Evolutionary conservation across 2,329 filamentous ascomycete genomes (phyloP).

Genomic region (Knufia petricola): DNA sequence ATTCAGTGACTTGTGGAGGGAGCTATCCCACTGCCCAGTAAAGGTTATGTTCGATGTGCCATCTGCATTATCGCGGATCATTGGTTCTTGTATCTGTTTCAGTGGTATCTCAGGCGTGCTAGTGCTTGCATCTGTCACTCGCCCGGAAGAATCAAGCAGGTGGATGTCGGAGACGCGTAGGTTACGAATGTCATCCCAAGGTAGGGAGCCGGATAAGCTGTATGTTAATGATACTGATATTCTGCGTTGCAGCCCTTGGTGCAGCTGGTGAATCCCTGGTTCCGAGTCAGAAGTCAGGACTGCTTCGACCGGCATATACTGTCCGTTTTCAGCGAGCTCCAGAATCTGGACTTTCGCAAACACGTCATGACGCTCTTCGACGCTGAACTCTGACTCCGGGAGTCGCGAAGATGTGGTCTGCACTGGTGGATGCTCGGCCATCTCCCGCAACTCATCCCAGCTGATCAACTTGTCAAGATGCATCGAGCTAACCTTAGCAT

Average conservation of each 20-base stretch:
- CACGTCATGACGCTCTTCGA: constrained; percentile 86
- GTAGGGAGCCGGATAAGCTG: constrained; percentile 75
- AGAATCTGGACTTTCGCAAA: constrained; percentile 81
- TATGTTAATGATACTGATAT: constrained; percentile 84
- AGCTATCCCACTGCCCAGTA: constrained; percentile 94
- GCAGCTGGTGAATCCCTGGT: constrained; percentile 83
- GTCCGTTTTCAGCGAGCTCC: constrained; percentile 82
- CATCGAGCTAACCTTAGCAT: constrained; percentile 82
- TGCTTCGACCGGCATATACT: constrained; percentile 87
- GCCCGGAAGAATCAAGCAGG: constrained; percentile 74
- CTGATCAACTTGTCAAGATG: constrained; percentile 94
- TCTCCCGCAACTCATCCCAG: constrained; percentile 97
- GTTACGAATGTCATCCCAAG: constrained; percentile 74
- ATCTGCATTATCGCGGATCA: constrained; percentile 76
- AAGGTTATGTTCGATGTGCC: constrained; percentile 80
- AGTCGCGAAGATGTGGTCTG: constrained; percentile 56
- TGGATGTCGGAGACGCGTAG: constrained; percentile 73
- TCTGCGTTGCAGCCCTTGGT: constrained; percentile 84
- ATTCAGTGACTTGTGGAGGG: constrained; percentile 79
- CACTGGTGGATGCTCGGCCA: constrained; percentile 41
- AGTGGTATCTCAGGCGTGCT: constrained; percentile 65
- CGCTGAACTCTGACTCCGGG: constrained; percentile 84
- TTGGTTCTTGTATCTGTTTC: constrained; percentile 66
- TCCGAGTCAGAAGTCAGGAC: constrained; percentile 77
- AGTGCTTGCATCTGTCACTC: constrained; percentile 67